Evolutionary conservation across 768 basidiomycete genomes (phyloP).

Genomic region (Kockovaella imperatae): DNA sequence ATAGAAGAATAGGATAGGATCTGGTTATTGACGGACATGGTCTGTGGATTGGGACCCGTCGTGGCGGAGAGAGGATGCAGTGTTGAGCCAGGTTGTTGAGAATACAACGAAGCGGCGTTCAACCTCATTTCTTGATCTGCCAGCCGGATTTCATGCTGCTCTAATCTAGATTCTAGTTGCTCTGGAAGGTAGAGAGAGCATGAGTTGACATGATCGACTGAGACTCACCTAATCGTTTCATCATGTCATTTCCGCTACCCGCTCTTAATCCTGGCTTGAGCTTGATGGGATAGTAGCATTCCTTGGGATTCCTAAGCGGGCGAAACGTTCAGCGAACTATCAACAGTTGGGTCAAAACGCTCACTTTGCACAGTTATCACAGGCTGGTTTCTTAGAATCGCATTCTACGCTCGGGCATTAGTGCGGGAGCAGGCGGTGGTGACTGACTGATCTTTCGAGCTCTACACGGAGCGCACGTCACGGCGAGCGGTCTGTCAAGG

Average conservation of each 20-base stretch:
- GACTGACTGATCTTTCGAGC: constrained; percentile 31
- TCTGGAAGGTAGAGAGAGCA: constrained; percentile 11
- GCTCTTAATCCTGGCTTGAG: constrained; percentile 40
- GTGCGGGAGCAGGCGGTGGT: background rate
- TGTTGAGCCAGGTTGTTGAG: constrained; percentile 2
- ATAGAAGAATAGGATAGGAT: too few species aligned
- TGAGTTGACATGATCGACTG: background rate
- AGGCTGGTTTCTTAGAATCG: constrained; percentile 24
- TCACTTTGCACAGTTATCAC: constrained; percentile 23
- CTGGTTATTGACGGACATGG: too few species aligned
- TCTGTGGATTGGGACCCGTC: too few species aligned
- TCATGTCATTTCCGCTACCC: constrained; percentile 38
- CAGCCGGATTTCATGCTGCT: constrained; percentile 25
- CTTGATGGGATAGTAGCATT: constrained; percentile 37
- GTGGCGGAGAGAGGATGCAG: too few species aligned
- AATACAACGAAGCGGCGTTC: constrained; percentile 6
- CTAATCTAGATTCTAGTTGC: constrained; percentile 26
- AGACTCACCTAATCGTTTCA: constrained; percentile 31
- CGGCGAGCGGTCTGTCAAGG: constrained; percentile 20
- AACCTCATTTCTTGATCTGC: constrained; percentile 27
- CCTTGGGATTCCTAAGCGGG: constrained; percentile 27
- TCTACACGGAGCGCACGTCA: constrained; percentile 34
- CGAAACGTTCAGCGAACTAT: background rate
- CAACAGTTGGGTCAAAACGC: background rate
- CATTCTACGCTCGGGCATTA: constrained; percentile 16